Evolutionary conservation across 2,329 filamentous ascomycete species (phyloP), one percentile per base, ranked within the genome.

Genomic region (Allantophomopsis cytisporea): DNA sequence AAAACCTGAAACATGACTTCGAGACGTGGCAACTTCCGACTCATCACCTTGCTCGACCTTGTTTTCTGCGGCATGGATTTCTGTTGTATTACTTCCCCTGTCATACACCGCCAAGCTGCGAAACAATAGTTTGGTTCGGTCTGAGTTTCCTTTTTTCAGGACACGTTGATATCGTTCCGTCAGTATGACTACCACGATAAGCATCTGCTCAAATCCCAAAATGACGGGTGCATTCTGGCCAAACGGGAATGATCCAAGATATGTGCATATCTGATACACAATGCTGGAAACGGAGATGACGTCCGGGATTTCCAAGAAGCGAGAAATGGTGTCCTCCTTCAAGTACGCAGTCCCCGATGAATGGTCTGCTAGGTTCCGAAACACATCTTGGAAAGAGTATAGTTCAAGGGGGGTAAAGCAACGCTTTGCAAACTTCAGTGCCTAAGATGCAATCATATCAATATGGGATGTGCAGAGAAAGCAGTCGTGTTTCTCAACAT

Each of bases 261-360:
- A 82, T 4, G 76, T 79, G 2, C 79, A 56, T 68, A 84, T 80
- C 50, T 83, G 78, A 51, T 83, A 85, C 35, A 86, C 52, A 34
- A 86, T 69, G 2, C 78, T 69, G 4, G 79, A 80, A 7, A 73
- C 79, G 38, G 67, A 70, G 18, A 86, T 61, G 18, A 78, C 68
- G 52, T 85, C 80, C 3, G 82, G 82, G 15, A 87, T 68, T 58
- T 83, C 79, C 35, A 87, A 71, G 55, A 83, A 86, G 28, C 78
- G 71, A 43, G 76, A 71, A 47, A 86, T 61, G 10, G 80, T 84
- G 38, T 80, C 72, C 53, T 81, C 79, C 51, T 76, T 82, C 46
- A 84, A 69, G 54, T 83, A 83, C 38, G 65, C 66, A 36, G 83
- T 60, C 51, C 80, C 68, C 13, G 68, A 55, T 2, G n/a, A 2